phyloP scores from a whole-genome alignment of 176 grass and related monocot genomes.

The Eremochloa ophiuroides region DNA sequence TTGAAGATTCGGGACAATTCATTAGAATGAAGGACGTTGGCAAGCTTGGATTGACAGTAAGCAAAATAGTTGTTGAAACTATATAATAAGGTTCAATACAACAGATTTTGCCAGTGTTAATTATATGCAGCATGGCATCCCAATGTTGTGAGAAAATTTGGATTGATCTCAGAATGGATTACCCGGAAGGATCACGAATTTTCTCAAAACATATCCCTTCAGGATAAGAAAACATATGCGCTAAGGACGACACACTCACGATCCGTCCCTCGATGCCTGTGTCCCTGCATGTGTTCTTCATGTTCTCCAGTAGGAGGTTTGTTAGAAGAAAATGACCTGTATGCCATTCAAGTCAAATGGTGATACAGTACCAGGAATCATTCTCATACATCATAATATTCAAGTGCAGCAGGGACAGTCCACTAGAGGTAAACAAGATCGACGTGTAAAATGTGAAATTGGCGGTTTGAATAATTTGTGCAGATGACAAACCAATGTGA shows the following conservation, averaged over 20 bases:
- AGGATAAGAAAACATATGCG: constrained; percentile 39
- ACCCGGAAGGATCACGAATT: constrained; percentile 61
- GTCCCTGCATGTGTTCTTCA: constrained; percentile 53
- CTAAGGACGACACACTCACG: constrained; percentile 55
- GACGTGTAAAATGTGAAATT: too few relatives aligned
- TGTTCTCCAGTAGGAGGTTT: constrained; percentile 68
- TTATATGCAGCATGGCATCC: not conserved
- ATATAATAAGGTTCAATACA: too few relatives aligned
- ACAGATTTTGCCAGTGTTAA: not conserved
- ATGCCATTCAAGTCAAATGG: not conserved
- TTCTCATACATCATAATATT: not conserved
- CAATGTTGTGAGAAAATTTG: not conserved
- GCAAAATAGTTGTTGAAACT: constrained; percentile 52
- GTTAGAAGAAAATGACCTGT: constrained; percentile 93
- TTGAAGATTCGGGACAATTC: constrained; percentile 58
- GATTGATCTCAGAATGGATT: not conserved
- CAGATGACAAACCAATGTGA: too few relatives aligned
- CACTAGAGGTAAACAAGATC: not conserved
- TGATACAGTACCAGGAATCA: not conserved
- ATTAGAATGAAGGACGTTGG: constrained; percentile 74
- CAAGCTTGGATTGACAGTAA: constrained; percentile 79
- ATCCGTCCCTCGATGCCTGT: constrained; percentile 66
- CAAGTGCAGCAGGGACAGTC: not conserved
- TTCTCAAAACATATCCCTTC: constrained; percentile 74
- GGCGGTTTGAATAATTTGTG: too few relatives aligned